A percentile compares a stretch with the other conserved stretches of the same genome.
Evolutionary conservation across 352 stramenopile species (phyloP).

Genomic region (Aphanomyces astaci): DNA sequence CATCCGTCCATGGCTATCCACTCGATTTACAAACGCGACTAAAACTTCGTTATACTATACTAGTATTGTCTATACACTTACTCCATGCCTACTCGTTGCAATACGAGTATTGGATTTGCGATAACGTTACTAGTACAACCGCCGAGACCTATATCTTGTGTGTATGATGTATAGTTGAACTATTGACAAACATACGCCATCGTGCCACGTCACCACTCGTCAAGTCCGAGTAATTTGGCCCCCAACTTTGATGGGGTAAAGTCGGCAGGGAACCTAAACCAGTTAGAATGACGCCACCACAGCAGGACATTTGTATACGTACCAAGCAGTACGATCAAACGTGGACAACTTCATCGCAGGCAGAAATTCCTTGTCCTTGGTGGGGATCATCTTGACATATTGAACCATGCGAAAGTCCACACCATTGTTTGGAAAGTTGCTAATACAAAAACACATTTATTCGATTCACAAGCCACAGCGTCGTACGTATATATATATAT

Average conservation of each 20-base stretch:
- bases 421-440: conserved; percentile 40
- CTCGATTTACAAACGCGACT: conserved; percentile 14
- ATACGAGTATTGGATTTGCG: no score
- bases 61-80: no score
- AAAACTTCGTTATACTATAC: no score
- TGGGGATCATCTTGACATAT: conserved; percentile 46
- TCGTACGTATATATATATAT: no score
- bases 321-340: conserved; percentile 35
- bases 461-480: no score
- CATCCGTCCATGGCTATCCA: conserved; percentile 63
- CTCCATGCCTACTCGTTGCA: no score
- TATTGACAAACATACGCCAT: no score
- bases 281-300: no score
- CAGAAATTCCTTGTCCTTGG: conserved; percentile 34
- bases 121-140: no score
- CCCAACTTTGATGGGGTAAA: conserved; percentile 33
- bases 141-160: no score
- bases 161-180: no score
- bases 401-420: conserved; percentile 48
- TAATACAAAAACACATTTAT: conserved; percentile 11
- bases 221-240: conserved; percentile 33
- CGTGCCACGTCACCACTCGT: conserved; percentile 27
- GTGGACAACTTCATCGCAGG: conserved; percentile 33
- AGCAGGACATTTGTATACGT: no score
- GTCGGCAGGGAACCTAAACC: conserved; percentile 26